These are phyloP conservation scores for Eremochloa ophiuroides DNA, from an alignment of 176 grass and related monocot genomes.

Conservation along the genomic window DNA sequence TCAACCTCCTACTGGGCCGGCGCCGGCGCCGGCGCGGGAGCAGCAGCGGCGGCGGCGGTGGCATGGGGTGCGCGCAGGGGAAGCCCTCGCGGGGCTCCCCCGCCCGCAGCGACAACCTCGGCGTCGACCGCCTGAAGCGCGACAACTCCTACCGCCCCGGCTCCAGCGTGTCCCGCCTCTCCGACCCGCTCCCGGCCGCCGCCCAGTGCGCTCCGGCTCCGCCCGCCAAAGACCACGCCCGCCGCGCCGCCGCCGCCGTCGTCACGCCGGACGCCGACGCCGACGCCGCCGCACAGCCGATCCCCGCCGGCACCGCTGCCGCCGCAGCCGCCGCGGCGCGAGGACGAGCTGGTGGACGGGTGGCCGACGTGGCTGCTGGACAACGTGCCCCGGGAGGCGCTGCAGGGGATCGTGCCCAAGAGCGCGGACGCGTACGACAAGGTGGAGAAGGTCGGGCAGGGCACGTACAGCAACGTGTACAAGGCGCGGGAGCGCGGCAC, in stretches of 20 bases:
- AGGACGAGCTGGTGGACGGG: slow-evolving; percentile 54
- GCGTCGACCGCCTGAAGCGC: slow-evolving; percentile 35
- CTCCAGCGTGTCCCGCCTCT: neutral
- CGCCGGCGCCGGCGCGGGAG: neutral
- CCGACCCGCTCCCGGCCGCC: slow-evolving; percentile 9
- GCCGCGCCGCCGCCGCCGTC: neutral
- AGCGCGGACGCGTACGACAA: slow-evolving; percentile 74
- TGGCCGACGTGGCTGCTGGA: slow-evolving; percentile 60
- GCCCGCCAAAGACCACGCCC: neutral
- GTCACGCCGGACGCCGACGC: neutral
- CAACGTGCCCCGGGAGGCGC: slow-evolving; percentile 48
- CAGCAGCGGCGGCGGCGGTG: neutral
- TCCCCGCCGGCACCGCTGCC: neutral
- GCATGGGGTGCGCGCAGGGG: slow-evolving; percentile 60
- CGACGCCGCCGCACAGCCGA: neutral
- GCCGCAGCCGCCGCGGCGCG: neutral
- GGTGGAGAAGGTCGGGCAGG: slow-evolving; percentile 64
- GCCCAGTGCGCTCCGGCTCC: neutral
- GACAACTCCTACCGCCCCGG: slow-evolving; percentile 21
- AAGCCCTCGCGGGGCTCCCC: slow-evolving; percentile 49
- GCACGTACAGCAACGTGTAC: slow-evolving; percentile 76
- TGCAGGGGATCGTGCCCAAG: slow-evolving; percentile 44
- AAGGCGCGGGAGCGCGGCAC: slow-evolving; percentile 61
- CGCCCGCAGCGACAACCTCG: slow-evolving; percentile 23
- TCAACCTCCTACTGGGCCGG: neutral